These are phyloP conservation scores for Excoecaria cochinchinensis DNA, from an alignment of 345 rosid species.

Conservation along the genomic window DNA sequence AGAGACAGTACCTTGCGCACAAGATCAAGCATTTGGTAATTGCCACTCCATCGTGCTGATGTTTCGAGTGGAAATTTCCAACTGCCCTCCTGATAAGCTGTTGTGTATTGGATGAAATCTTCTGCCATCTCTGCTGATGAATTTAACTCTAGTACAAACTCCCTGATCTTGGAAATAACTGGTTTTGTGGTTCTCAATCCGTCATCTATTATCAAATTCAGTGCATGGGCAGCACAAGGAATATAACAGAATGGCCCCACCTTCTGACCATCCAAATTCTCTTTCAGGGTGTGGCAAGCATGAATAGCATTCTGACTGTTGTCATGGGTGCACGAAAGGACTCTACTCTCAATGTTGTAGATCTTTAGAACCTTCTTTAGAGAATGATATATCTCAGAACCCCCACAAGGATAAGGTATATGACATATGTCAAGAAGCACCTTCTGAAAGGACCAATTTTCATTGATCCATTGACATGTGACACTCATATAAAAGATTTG, in stretches of 20 bases:
- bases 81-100: slow-evolving; percentile 79
- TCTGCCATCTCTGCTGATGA: slow-evolving; percentile 59
- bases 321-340: slow-evolving; percentile 87
- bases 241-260: slow-evolving; percentile 75
- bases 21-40: slow-evolving; percentile 85
- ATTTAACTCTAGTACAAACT: slow-evolving; percentile 70
- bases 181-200: slow-evolving; percentile 75
- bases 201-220: slow-evolving; percentile 74
- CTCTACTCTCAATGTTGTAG: slow-evolving; percentile 65
- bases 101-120: slow-evolving; percentile 57
- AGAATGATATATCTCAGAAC: slow-evolving; percentile 60
- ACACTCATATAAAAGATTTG: slow-evolving; percentile 75
- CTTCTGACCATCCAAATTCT: slow-evolving; percentile 69
- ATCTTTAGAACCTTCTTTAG: slow-evolving; percentile 61
- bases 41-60: slow-evolving; percentile 86
- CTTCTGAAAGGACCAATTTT: slow-evolving; percentile 65
- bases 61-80: slow-evolving; percentile 86
- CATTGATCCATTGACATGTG: slow-evolving; percentile 87
- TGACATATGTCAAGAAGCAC: slow-evolving; percentile 76
- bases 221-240: slow-evolving; percentile 87
- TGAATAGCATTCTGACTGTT: slow-evolving; percentile 73
- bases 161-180: slow-evolving; percentile 68
- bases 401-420: slow-evolving; percentile 72
- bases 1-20: slow-evolving; percentile 56
- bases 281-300: slow-evolving; percentile 79